A percentile compares a stretch with the other conserved stretches of the same genome.
These are phyloP conservation scores for Cornus florida DNA, from an alignment of 148 eudicot species.

Conservation along the genomic window DNA sequence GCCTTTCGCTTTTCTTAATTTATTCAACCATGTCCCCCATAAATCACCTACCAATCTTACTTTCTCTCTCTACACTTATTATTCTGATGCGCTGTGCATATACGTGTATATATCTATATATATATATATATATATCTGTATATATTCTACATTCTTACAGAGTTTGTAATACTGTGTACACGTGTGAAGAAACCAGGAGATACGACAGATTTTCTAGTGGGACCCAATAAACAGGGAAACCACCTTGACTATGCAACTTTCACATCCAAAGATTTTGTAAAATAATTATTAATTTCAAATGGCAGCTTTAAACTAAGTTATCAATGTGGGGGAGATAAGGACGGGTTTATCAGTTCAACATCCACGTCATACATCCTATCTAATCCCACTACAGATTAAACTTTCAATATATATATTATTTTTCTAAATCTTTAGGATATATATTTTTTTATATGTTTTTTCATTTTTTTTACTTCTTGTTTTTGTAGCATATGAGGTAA, in stretches of 20 bases:
- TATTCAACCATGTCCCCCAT: not conserved
- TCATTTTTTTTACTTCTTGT: no score
- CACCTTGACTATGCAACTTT: not conserved
- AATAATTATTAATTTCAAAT: not conserved
- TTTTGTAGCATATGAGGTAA: no score
- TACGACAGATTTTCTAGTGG: not conserved
- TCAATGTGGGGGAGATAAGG: not conserved
- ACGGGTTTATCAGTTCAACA: not conserved
- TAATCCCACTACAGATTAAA: not conserved
- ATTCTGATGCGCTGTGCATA: no score
- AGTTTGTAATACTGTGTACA: not conserved
- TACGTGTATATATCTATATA: no score
- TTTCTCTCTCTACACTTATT: no score
- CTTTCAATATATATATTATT: no score
- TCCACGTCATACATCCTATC: not conserved
- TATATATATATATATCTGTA: no score
- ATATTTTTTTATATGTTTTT: no score
- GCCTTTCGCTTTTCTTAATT: not conserved
- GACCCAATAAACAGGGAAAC: not conserved
- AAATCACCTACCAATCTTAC: not conserved
- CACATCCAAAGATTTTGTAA: not conserved
- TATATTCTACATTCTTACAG: not conserved
- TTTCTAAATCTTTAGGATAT: no score
- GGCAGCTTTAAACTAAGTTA: not conserved
- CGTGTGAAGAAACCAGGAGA: not conserved